Evolutionary conservation across 805 yeast genomes (phyloP), one percentile per base, ranked within the genome.

Genomic region (Wickerhamiella occidentalis): DNA sequence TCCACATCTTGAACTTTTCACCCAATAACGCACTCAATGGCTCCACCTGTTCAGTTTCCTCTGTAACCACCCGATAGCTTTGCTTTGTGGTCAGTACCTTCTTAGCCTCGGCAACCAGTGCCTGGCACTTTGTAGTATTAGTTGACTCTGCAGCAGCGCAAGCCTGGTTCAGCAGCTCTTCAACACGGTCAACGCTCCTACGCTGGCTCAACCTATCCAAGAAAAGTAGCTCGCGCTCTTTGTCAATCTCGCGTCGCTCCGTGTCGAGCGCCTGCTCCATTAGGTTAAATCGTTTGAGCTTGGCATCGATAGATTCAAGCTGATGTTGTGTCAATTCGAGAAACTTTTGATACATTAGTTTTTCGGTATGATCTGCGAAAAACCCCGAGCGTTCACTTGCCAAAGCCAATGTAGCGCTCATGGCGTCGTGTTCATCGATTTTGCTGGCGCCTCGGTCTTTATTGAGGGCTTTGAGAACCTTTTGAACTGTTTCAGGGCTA

Each of bases 401-500:
- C 51, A 88, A 68, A 0, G 92, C 80, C n/a, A 79, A 67, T 6
- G 77, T 68, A 0, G 83, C 77, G 1, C 84, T 84, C 50, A 78
- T 60, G 36, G 61, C 54, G 53, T 44, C 48, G 43, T 41, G 36
- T 44, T 49, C 49, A 26, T 29, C 22, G 30, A 41, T 4, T 15
- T 40, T 50, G 11, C 38, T 40, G 37, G 18, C 37, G 25, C 54
- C 41, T 5, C 79, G 18, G 19, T 33, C 38, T 33, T 33, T 12
- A 26, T 61, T 66, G 6, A 58, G 52, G 13, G 56, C 50, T 5
- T 58, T 61, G 1, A 94, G 81, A 29, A 94, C 94, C 9, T 88
- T 86, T 50, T 79, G 78, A 0, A 90, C 95, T 19, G 83, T 83
- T 37, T 81, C 82, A 11, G 90, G 82, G 59, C 90, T 96, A 15